These are phyloP conservation scores for Inga leiocalycina DNA, from an alignment of 306 rosid species.

Conservation along the genomic window DNA sequence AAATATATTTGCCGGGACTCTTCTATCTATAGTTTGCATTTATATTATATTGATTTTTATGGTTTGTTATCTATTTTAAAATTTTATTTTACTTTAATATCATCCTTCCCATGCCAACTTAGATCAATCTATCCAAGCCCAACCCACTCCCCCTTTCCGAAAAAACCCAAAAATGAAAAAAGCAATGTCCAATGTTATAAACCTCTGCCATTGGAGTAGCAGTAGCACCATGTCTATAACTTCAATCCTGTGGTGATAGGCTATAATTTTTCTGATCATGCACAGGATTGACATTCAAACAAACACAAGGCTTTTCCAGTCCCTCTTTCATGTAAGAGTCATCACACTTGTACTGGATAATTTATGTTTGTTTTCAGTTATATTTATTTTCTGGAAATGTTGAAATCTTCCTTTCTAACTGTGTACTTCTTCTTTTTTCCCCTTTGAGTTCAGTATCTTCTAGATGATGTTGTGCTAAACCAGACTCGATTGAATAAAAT, in stretches of 20 bases:
- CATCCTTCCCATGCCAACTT: not conserved
- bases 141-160: not conserved
- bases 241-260: conserved; percentile 23
- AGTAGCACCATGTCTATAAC: not conserved
- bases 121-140: not conserved
- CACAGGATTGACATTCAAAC: conserved; percentile 97
- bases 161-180: not conserved
- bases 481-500: conserved; percentile 65
- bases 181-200: not conserved
- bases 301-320: conserved; percentile 74
- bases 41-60: not conserved
- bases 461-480: conserved; percentile 82
- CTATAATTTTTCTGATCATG: conserved; percentile 18
- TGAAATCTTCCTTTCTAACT: conserved; percentile 20
- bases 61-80: not conserved
- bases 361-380: conserved; percentile 15
- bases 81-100: too few species aligned
- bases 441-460: conserved; percentile 72
- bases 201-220: not conserved
- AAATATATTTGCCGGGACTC: conserved; percentile 2
- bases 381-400: conserved; percentile 26
- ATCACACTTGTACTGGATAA: conserved; percentile 18
- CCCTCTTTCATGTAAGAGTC: conserved; percentile 77
- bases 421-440: conserved; percentile 18
- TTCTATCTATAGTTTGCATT: not conserved